These are phyloP conservation scores for Quercus agrifolia DNA, from an alignment of 306 rosid species.

Conservation along the genomic window DNA sequence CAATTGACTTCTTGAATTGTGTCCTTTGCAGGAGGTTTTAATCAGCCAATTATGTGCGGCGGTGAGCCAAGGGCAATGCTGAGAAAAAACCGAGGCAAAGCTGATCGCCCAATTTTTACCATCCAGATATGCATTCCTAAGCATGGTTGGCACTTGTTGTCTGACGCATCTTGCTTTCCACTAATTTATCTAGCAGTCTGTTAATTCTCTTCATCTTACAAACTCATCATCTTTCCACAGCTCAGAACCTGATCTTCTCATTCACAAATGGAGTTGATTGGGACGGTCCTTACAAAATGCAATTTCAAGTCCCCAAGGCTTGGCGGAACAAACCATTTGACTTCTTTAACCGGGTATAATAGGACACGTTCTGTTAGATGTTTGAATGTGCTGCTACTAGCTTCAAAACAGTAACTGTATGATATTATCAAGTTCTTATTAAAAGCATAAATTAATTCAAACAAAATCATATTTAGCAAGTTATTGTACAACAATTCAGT, in stretches of 20 bases:
- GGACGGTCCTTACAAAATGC: slow-evolving; percentile 92
- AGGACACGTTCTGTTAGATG: not conserved
- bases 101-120: slow-evolving; percentile 71
- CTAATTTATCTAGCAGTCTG: not conserved
- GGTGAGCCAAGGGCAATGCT: slow-evolving; percentile 93
- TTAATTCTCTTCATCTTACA: slow-evolving; percentile 4
- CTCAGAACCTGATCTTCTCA: slow-evolving; percentile 83
- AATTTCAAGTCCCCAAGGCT: slow-evolving; percentile 65
- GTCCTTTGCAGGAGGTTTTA: slow-evolving; percentile 71
- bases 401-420: not conserved
- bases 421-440: not conserved
- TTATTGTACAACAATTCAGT: not conserved
- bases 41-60: slow-evolving; percentile 97
- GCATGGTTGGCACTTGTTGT: slow-evolving; percentile 49
- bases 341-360: slow-evolving; percentile 72
- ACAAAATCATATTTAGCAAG: not conserved
- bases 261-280: slow-evolving; percentile 92
- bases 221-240: slow-evolving; percentile 32
- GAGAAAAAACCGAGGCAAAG: slow-evolving; percentile 73
- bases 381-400: not conserved
- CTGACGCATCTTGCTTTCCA: not conserved
- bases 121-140: slow-evolving; percentile 90
- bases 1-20: not conserved
- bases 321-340: slow-evolving; percentile 71
- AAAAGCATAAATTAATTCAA: not conserved